Percentiles rank a stretch among this genome's conserved stretches.
phyloP scores from a whole-genome alignment of 192 early-diverging fungal species.

The Entomortierella lignicola region DNA sequence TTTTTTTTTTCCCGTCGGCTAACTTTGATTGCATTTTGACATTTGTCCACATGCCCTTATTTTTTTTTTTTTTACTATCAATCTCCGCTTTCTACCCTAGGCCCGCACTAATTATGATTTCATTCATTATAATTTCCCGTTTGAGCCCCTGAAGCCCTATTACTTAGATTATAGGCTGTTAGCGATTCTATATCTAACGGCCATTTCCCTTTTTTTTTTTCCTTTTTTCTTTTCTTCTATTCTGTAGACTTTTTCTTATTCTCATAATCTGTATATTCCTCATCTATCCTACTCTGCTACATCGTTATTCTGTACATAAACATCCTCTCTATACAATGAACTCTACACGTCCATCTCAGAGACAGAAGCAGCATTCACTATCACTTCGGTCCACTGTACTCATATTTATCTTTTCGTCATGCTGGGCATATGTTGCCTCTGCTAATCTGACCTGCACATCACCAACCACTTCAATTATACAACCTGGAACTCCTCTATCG shows the following conservation, averaged over 20 bases:
- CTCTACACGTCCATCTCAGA: background rate
- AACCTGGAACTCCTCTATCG: constrained; percentile 10
- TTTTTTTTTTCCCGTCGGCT: too few relatives aligned
- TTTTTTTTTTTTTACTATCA: too few relatives aligned
- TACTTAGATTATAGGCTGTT: too few relatives aligned
- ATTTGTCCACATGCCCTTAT: too few relatives aligned
- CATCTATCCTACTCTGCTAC: background rate
- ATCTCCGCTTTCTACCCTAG: too few relatives aligned
- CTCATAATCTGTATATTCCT: background rate
- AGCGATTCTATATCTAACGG: too few relatives aligned
- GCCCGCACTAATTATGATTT: too few relatives aligned
- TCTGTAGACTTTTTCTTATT: background rate
- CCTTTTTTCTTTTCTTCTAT: too few relatives aligned
- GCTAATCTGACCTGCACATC: constrained; percentile 21
- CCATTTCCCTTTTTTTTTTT: too few relatives aligned
- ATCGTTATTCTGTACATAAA: background rate
- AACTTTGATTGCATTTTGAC: too few relatives aligned
- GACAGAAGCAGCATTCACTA: background rate
- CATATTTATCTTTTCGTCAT: background rate
- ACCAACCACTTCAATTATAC: background rate
- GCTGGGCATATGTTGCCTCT: background rate
- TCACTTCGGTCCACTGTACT: background rate
- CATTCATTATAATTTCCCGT: too few relatives aligned
- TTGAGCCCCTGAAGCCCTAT: too few relatives aligned
- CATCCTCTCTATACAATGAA: background rate